Percentiles rank a stretch among this genome's conserved stretches.
These are phyloP conservation scores for Aureobasidium pullulans DNA, from an alignment of 2,329 filamentous ascomycete species.

Conservation along the genomic window DNA sequence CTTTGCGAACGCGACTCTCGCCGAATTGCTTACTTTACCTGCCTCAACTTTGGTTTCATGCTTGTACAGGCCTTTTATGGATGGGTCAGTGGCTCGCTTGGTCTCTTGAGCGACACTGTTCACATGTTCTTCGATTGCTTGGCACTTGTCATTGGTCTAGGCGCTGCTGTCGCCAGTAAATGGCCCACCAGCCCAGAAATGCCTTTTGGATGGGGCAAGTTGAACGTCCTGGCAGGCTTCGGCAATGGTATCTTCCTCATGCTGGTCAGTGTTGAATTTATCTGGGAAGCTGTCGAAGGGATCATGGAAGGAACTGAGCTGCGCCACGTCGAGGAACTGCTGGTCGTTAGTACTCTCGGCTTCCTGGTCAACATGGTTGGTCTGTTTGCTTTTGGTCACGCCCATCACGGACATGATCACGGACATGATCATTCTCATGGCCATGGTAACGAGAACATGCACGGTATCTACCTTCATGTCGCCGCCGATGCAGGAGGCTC, in stretches of 20 bases:
- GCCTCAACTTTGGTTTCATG: conserved; percentile 92
- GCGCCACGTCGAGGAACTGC: conserved; percentile 74
- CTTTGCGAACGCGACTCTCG: conserved; percentile 86
- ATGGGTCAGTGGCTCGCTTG: conserved; percentile 84
- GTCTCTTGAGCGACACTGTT: conserved; percentile 92
- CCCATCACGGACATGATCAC: conserved; percentile 40
- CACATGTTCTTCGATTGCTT: conserved; percentile 99
- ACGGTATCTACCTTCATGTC: conserved; percentile 93
- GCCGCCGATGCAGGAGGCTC: conserved; percentile 92
- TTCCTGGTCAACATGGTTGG: conserved; percentile 87
- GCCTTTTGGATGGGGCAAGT: conserved; percentile 93
- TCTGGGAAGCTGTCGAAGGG: conserved; percentile 86
- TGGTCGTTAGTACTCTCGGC: conserved; percentile 80
- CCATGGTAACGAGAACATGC: conserved; percentile 94
- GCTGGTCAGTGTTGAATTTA: conserved; percentile 92
- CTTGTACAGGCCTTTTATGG: conserved; percentile 89
- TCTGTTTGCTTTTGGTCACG: conserved; percentile 70
- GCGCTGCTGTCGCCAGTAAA: conserved; percentile 90
- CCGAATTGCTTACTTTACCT: conserved; percentile 95
- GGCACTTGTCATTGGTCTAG: conserved; percentile 79
- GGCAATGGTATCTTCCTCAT: conserved; percentile 93
- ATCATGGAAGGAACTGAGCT: conserved; percentile 78
- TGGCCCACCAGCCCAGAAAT: conserved; percentile 87
- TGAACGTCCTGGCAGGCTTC: conserved; percentile 92
- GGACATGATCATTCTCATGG: conserved; percentile 53